A percentile compares a stretch with the other conserved stretches of the same genome.
Evolutionary conservation across 345 rosid species (phyloP).

Genomic region (Reutealis trisperma): DNA sequence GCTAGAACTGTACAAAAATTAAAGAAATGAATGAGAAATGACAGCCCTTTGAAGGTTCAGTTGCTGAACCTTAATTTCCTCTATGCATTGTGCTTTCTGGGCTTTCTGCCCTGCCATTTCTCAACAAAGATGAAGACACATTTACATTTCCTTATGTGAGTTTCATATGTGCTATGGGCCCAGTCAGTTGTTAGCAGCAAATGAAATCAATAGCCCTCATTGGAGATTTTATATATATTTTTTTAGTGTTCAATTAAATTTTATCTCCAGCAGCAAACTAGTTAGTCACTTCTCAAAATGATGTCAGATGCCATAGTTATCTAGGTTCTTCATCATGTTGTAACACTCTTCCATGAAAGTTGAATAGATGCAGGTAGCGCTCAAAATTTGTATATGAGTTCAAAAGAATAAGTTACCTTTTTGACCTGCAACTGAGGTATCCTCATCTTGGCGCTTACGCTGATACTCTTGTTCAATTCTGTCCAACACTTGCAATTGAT

Average conservation of each 20-base stretch:
- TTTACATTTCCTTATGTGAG: neutral
- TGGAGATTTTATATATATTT: neutral
- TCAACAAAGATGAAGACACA: neutral
- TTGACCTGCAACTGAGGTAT: neutral
- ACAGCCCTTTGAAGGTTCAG: no score
- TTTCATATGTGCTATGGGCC: neutral
- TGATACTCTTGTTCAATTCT: constrained; percentile 27
- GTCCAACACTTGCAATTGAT: constrained; percentile 31
- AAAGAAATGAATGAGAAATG: no score
- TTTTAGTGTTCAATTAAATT: no score
- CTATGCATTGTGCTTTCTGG: no score
- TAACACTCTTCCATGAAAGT: neutral
- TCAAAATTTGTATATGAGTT: neutral
- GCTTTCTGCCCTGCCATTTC: no score
- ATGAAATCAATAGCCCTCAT: neutral
- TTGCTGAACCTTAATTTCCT: no score
- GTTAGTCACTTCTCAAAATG: neutral
- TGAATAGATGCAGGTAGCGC: neutral
- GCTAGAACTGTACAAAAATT: no score
- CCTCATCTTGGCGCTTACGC: constrained; percentile 3
- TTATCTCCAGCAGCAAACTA: neutral
- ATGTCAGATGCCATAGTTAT: constrained; percentile 2
- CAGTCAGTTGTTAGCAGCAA: neutral
- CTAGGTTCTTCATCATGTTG: neutral
- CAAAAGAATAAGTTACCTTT: constrained; percentile 18